phyloP scores from a whole-genome alignment of 2,329 filamentous ascomycete species.

The Aspergillus piperis region DNA sequence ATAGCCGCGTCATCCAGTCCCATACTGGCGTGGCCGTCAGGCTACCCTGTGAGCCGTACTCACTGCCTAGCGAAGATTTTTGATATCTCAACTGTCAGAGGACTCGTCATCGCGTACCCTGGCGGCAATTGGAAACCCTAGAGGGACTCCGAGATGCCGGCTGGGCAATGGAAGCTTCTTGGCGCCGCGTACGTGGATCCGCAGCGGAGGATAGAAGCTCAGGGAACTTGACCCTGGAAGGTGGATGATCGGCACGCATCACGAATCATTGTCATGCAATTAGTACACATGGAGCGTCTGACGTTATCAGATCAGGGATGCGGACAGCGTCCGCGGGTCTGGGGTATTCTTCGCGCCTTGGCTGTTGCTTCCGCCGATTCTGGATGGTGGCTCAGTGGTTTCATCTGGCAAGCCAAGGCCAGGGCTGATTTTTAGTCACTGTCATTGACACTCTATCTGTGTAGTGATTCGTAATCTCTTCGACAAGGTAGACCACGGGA shows the following conservation, averaged over 20 bases:
- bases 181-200: slow-evolving; percentile 20
- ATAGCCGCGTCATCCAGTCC: slow-evolving; percentile 12
- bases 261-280: not conserved
- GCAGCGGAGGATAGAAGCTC: not conserved
- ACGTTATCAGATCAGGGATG: slow-evolving; percentile 2
- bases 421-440: not conserved
- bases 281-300: not conserved
- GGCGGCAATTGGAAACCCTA: not conserved
- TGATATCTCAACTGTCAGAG: not conserved
- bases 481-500: not conserved
- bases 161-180: slow-evolving; percentile 8
- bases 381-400: not conserved
- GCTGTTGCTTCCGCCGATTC: not conserved
- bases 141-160: not conserved
- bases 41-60: not conserved
- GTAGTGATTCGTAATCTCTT: not conserved
- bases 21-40: not conserved
- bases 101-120: not conserved
- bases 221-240: not conserved
- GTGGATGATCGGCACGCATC: not conserved
- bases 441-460: not conserved
- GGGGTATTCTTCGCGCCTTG: slow-evolving; percentile 6
- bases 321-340: slow-evolving; percentile 2
- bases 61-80: not conserved
- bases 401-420: not conserved